Evolutionary conservation across 306 rosid genomes (phyloP).

Genomic region (Casuarina cunninghamiana): DNA sequence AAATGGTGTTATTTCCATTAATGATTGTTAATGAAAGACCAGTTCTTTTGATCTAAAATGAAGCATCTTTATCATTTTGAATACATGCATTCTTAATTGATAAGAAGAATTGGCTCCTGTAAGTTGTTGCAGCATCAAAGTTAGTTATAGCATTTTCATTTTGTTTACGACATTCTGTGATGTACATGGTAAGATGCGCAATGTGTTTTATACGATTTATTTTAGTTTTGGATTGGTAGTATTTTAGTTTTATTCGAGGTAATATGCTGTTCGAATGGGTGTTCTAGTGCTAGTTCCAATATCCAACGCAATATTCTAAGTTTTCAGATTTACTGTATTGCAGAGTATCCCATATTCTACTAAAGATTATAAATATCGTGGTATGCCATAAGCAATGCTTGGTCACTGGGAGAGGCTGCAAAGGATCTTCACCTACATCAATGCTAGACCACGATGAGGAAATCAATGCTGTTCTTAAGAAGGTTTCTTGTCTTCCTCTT

Average conservation of each 20-base stretch:
- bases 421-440: slow-evolving; percentile 91
- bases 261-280: neutral
- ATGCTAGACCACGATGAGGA: slow-evolving; percentile 82
- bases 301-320: neutral
- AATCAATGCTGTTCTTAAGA: slow-evolving; percentile 76
- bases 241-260: neutral
- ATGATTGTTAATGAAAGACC: no score
- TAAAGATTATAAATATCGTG: slow-evolving; percentile 90
- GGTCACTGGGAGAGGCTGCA: slow-evolving; percentile 90
- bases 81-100: neutral
- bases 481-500: no score
- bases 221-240: neutral
- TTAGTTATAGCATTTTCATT: no score
- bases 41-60: no score
- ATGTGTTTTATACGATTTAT: neutral
- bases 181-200: neutral
- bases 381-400: slow-evolving; percentile 74
- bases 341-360: slow-evolving; percentile 93
- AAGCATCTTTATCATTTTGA: no score
- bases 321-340: neutral
- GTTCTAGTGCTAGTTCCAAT: neutral
- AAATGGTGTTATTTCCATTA: no score
- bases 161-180: neutral
- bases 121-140: no score
- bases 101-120: no score